Evolutionary conservation across 176 grass and related monocot genomes (phyloP).

Genomic region (Echinochloa phyllopogon): DNA sequence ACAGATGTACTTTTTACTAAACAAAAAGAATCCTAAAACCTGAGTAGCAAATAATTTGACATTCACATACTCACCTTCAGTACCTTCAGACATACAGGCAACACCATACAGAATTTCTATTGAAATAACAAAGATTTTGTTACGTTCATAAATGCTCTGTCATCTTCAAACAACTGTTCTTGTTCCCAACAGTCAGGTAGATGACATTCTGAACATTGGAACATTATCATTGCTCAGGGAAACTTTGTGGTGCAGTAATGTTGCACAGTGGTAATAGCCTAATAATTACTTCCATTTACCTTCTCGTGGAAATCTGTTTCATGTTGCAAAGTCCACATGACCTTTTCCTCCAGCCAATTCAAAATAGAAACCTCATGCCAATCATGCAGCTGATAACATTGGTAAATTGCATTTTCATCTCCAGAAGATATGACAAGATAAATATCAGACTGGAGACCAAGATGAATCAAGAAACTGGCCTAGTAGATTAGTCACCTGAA

Average conservation of each 20-base stretch:
- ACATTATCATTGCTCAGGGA: constrained; percentile 11
- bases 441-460: constrained; percentile 67
- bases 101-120: neutral
- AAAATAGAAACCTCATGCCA: constrained; percentile 10
- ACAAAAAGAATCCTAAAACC: neutral
- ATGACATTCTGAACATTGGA: constrained; percentile 1
- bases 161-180: constrained; percentile 7
- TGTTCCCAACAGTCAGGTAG: neutral
- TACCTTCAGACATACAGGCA: constrained; percentile 1
- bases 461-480: constrained; percentile 68
- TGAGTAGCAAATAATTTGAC: constrained; percentile 20
- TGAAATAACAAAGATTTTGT: constrained; percentile 5
- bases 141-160: neutral
- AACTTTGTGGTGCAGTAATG: neutral
- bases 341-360: constrained; percentile 2
- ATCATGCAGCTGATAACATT: neutral
- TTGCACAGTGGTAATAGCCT: neutral
- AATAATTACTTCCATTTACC: constrained; percentile 25
- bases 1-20: neutral
- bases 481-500: constrained; percentile 79
- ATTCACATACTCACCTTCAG: constrained; percentile 27
- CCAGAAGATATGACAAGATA: constrained; percentile 20
- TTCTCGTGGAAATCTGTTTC: neutral
- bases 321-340: constrained; percentile 5
- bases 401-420: constrained; percentile 11